Evolutionary conservation across 192 early-diverging fungal species (phyloP), one percentile per base, ranked within the genome.

Genomic region (Rhizoclosmatium sp.): DNA sequence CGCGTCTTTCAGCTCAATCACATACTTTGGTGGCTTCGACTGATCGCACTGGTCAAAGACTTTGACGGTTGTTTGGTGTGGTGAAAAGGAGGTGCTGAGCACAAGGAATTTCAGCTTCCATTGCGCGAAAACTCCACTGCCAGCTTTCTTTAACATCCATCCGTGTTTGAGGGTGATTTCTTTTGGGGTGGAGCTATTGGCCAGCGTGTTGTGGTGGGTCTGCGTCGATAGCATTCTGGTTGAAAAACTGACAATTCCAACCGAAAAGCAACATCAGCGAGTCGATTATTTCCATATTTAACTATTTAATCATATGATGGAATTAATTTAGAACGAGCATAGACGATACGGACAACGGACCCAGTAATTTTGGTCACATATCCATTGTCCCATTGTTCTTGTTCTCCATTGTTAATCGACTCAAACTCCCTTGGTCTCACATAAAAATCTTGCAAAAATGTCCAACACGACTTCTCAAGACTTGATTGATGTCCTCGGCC

Each of bases 61-160:
- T 39, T 62, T 72, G 4, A 89, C 77, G 44, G 62, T 76, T 39
- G 59, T 60, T 21, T 3, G 51, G 12, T 51, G 58, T 19, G 5
- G 21, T 48, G 23, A 40, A 41, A 1, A 39, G 54, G 39, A 14
- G 12, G 75, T 54, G n/a, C 47, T 47, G 39, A 89, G 75, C 2
- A 86, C 81, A n/a, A 89, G 49, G 76, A 83, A 87, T 70, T 89
- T 89, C 48, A 82, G 81, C 48, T 80, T 76, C 84, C 84, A 89
- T 41, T 79, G 78, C 19, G 85, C 65, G 4, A 89, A 78, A 56
- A 89, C 79, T 9, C 84, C 81, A 3, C 81, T 71, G 19, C 85
- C 85, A 7, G 83, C 85, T 39, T 83, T 78, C 51, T 89, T 89
- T 47, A 83, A 56, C 49, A 89, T 82, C 87, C 87, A 88, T 48